Evolutionary conservation across 148 eudicot species (phyloP).

Genomic region (Cornus florida): DNA sequence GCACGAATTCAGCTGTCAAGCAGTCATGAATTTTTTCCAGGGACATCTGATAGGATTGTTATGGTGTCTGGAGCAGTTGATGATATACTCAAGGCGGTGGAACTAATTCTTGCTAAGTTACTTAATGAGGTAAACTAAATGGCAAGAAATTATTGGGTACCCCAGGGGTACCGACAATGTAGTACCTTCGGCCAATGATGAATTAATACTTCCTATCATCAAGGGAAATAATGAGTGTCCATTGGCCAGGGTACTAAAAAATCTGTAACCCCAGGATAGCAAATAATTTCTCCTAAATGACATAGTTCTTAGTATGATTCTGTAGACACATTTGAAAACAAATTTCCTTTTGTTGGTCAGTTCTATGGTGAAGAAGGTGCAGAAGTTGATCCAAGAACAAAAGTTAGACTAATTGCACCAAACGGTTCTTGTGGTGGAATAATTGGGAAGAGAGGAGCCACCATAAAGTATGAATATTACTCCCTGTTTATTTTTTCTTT

Average conservation of each 20-base stretch:
- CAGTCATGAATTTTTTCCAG: slow-evolving; percentile 88
- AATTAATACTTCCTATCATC: too few relatives aligned
- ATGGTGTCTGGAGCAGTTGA: slow-evolving; percentile 82
- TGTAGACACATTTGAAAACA: not conserved
- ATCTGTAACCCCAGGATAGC: too few relatives aligned
- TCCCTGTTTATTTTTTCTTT: not conserved
- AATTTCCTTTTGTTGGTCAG: slow-evolving; percentile 30
- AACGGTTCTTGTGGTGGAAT: slow-evolving; percentile 96
- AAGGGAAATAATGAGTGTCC: too few relatives aligned
- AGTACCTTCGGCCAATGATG: too few relatives aligned
- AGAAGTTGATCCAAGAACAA: slow-evolving; percentile 60
- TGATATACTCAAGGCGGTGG: slow-evolving; percentile 79
- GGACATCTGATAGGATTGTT: slow-evolving; percentile 89
- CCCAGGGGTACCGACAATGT: too few relatives aligned
- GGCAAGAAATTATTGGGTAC: too few relatives aligned
- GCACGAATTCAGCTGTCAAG: slow-evolving; percentile 98
- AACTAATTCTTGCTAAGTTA: slow-evolving; percentile 76
- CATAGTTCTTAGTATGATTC: not conserved
- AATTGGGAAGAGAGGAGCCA: slow-evolving; percentile 94
- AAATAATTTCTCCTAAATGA: not conserved
- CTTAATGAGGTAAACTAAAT: slow-evolving; percentile 61
- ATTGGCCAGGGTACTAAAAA: too few relatives aligned
- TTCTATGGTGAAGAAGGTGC: slow-evolving; percentile 73
- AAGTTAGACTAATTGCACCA: slow-evolving; percentile 81
- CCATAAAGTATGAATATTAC: slow-evolving; percentile 59